Percentiles rank a stretch among this genome's conserved stretches.
These are phyloP conservation scores for Rhizopogon salebrosus DNA, from an alignment of 768 basidiomycete species.

Conservation along the genomic window DNA sequence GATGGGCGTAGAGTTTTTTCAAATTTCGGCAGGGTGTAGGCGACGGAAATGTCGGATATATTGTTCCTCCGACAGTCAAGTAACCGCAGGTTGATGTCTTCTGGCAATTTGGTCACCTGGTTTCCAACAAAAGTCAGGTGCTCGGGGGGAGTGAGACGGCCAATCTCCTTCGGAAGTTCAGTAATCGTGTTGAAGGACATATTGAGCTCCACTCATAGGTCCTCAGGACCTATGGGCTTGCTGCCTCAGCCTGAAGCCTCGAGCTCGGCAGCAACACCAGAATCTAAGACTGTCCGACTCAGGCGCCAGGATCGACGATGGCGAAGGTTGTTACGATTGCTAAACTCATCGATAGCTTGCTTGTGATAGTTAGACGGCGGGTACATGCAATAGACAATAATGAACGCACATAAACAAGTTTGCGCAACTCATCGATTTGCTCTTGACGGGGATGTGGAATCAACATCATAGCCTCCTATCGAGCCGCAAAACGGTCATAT, in stretches of 20 bases:
- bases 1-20: conserved; percentile 67
- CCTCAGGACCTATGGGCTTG: no score
- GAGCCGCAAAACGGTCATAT: conserved; percentile 29
- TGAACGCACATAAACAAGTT: conserved; percentile 32
- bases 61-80: conserved; percentile 87
- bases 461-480: conserved; percentile 37
- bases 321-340: conserved; percentile 4
- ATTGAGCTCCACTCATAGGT: conserved; percentile 85
- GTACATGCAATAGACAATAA: conserved; percentile 7
- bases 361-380: neutral
- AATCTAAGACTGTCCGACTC: no score
- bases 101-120: conserved; percentile 66
- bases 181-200: conserved; percentile 91
- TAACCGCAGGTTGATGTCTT: conserved; percentile 51
- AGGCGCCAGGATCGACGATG: no score
- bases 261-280: no score
- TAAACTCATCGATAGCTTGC: conserved; percentile 4
- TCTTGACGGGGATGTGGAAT: conserved; percentile 46
- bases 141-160: conserved; percentile 61
- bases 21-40: conserved; percentile 66
- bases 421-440: conserved; percentile 36
- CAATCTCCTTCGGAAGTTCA: conserved; percentile 77
- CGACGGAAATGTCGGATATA: conserved; percentile 67
- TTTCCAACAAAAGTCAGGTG: conserved; percentile 84
- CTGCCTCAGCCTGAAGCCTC: no score